Percentiles rank a stretch among this genome's conserved stretches.
These are phyloP conservation scores for Cystobasidium sp. DNA, from an alignment of 1,284 basidiomycete genomes.

Conservation along the genomic window DNA sequence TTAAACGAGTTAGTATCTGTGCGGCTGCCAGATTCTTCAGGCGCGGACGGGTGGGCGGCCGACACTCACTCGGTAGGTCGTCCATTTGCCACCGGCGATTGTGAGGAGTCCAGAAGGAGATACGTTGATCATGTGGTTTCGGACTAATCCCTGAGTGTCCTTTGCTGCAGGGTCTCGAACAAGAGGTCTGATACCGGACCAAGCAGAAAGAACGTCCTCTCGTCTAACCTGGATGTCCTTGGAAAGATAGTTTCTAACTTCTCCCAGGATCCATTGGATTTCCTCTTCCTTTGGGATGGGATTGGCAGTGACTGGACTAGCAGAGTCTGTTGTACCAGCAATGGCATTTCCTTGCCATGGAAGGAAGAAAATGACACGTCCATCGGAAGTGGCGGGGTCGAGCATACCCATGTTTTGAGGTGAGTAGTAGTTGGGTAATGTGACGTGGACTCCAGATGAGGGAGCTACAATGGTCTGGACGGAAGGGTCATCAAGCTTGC, in stretches of 20 bases:
- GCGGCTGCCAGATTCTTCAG: neutral
- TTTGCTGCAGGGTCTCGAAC: slow-evolving; percentile 82
- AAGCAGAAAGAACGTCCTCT: slow-evolving; percentile 95
- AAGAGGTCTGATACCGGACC: slow-evolving; percentile 88
- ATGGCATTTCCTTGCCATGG: slow-evolving; percentile 99
- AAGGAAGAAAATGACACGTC: slow-evolving; percentile 97
- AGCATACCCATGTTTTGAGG: slow-evolving; percentile 93
- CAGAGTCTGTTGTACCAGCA: slow-evolving; percentile 93
- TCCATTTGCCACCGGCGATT: slow-evolving; percentile 98
- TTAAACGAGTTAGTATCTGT: slow-evolving; percentile 5
- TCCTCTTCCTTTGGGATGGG: slow-evolving; percentile 89
- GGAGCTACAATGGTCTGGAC: slow-evolving; percentile 88
- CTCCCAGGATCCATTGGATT: slow-evolving; percentile 94
- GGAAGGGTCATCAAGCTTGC: slow-evolving; percentile 80
- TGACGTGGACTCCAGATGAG: slow-evolving; percentile 93
- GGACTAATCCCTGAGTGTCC: slow-evolving; percentile 83
- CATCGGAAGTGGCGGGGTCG: slow-evolving; percentile 93
- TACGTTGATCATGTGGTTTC: slow-evolving; percentile 93
- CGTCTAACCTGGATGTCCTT: slow-evolving; percentile 92
- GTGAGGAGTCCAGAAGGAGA: slow-evolving; percentile 82
- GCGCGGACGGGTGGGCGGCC: neutral
- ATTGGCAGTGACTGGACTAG: slow-evolving; percentile 74
- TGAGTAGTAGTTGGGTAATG: slow-evolving; percentile 94
- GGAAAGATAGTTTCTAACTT: slow-evolving; percentile 83
- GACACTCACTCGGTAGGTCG: slow-evolving; percentile 68